Percentiles rank a stretch among this genome's conserved stretches.
phyloP scores from a whole-genome alignment of 2,329 filamentous ascomycete species.

The Botrytis fragariae region DNA sequence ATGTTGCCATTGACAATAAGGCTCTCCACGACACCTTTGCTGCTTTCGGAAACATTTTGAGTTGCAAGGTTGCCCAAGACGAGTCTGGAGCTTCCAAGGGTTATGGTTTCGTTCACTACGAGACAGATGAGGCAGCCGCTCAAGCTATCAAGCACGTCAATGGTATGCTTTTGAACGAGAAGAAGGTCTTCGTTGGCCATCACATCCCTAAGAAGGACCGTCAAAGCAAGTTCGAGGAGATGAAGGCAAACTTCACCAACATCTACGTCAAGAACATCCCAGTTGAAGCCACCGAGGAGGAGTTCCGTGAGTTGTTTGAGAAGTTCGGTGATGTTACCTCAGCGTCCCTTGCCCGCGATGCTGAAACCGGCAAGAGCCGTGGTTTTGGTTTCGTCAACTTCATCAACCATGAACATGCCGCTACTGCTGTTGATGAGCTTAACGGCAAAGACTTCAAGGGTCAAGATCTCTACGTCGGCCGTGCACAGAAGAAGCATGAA shows the following conservation, averaged over 20 bases:
- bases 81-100: slow-evolving; percentile 97
- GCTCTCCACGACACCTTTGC: slow-evolving; percentile 99
- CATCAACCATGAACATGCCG: slow-evolving; percentile 83
- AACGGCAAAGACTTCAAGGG: slow-evolving; percentile 90
- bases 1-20: slow-evolving; percentile 99
- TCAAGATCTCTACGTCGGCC: slow-evolving; percentile 95
- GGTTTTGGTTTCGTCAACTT: slow-evolving; percentile 97
- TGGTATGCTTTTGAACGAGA: slow-evolving; percentile 99
- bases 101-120: slow-evolving; percentile 99
- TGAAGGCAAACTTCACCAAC: slow-evolving; percentile 99
- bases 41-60: slow-evolving; percentile 97
- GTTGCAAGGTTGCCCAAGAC: slow-evolving; percentile 99
- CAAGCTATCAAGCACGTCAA: slow-evolving; percentile 99
- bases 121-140: slow-evolving; percentile 94
- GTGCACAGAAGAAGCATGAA: slow-evolving; percentile 99
- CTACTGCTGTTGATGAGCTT: slow-evolving; percentile 83
- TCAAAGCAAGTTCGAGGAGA: slow-evolving; percentile 99
- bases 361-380: slow-evolving; percentile 82
- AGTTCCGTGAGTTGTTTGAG: slow-evolving; percentile 93
- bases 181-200: slow-evolving; percentile 99
- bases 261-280: slow-evolving; percentile 99
- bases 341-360: slow-evolving; percentile 85
- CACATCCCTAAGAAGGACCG: slow-evolving; percentile 99
- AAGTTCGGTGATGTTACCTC: slow-evolving; percentile 93
- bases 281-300: slow-evolving; percentile 79